A percentile compares a stretch with the other conserved stretches of the same genome.
Evolutionary conservation across 257 asterid species (phyloP).

Genomic region (Lithospermum erythrorhizon): DNA sequence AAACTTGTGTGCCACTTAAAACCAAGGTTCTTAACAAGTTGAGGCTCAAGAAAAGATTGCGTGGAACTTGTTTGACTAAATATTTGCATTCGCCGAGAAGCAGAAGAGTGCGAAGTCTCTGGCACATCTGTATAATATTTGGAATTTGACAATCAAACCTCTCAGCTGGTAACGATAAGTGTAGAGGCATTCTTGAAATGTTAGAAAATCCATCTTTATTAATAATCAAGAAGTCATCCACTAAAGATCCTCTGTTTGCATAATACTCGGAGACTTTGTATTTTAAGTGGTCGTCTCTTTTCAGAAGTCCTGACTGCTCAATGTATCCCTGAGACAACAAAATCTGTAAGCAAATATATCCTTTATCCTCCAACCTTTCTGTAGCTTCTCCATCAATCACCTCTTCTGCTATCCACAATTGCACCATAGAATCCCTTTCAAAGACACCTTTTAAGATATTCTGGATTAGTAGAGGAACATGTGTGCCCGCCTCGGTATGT

Average conservation of each 20-base stretch:
- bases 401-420: slow-evolving; percentile 44
- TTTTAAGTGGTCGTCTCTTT: slow-evolving; percentile 7
- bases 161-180: no score
- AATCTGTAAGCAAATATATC: slow-evolving; percentile 14
- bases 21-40: slow-evolving; percentile 23
- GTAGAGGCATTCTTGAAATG: no score
- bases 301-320: slow-evolving; percentile 15
- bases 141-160: no score
- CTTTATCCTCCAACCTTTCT: slow-evolving; percentile 28
- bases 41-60: slow-evolving; percentile 17
- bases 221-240: slow-evolving; percentile 5
- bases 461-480: no score
- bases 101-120: slow-evolving; percentile 1
- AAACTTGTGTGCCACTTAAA: slow-evolving; percentile 25
- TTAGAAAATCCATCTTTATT: no score
- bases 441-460: slow-evolving; percentile 3
- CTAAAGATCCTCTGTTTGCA: slow-evolving; percentile 5
- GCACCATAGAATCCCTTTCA: slow-evolving; percentile 28
- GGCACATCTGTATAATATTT: no score
- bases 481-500: no score
- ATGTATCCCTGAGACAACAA: slow-evolving; percentile 17
- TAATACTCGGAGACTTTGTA: slow-evolving; percentile 20
- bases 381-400: slow-evolving; percentile 14
- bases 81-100: slow-evolving; percentile 21
- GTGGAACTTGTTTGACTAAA: slow-evolving; percentile 22